These are phyloP conservation scores for Malassezia caprae DNA, from an alignment of 1,284 basidiomycete species.

Conservation along the genomic window DNA sequence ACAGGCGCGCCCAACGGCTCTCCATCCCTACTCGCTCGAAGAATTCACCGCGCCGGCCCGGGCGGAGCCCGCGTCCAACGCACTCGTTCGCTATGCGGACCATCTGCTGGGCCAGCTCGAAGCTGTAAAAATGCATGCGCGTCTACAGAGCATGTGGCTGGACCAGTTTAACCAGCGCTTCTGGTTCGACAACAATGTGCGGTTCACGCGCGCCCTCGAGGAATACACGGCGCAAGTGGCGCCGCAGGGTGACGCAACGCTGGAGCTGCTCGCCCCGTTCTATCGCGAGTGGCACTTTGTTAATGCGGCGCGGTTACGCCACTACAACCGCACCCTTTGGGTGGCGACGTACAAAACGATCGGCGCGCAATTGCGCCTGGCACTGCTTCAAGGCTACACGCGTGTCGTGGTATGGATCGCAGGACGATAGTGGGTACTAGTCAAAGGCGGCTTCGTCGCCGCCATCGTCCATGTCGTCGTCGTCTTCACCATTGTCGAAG, in stretches of 20 bases:
- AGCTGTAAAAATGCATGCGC: slow-evolving; percentile 31
- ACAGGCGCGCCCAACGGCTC: background rate
- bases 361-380: slow-evolving; percentile 2
- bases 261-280: slow-evolving; percentile 27
- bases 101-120: slow-evolving; percentile 27
- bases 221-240: slow-evolving; percentile 18
- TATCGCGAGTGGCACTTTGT: slow-evolving; percentile 41
- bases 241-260: slow-evolving; percentile 5
- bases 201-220: slow-evolving; percentile 30
- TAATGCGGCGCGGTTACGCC: slow-evolving; percentile 28
- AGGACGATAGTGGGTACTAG: slow-evolving; percentile 12
- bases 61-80: background rate
- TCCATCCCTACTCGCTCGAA: slow-evolving; percentile 39
- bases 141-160: slow-evolving; percentile 30
- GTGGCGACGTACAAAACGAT: slow-evolving; percentile 2
- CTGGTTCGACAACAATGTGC: slow-evolving; percentile 43
- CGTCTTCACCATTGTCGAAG: slow-evolving; percentile 47
- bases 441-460: slow-evolving; percentile 37
- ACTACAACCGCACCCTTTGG: slow-evolving; percentile 41
- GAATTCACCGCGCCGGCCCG: slow-evolving; percentile 24
- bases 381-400: background rate
- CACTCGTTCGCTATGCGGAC: slow-evolving; percentile 23
- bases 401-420: slow-evolving; percentile 5
- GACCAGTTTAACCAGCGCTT: slow-evolving; percentile 45
- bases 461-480: slow-evolving; percentile 32